These are phyloP conservation scores for Fusarium hostae DNA, from an alignment of 2,329 filamentous ascomycete species.

Conservation along the genomic window DNA sequence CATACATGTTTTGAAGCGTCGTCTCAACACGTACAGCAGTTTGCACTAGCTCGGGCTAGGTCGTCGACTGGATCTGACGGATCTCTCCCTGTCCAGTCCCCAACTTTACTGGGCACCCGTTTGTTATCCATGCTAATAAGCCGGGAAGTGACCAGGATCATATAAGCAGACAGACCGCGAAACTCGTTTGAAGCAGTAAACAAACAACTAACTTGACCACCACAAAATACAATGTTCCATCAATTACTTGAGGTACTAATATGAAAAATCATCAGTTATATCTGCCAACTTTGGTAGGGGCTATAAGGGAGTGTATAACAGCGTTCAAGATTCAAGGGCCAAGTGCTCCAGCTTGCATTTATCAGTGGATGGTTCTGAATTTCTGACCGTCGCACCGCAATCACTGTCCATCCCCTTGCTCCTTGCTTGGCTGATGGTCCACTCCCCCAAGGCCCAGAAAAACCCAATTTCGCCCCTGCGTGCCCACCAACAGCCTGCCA, in stretches of 20 bases:
- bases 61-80: slow-evolving; percentile 35
- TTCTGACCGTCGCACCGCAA: not conserved
- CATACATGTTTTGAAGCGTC: not conserved
- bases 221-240: not conserved
- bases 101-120: slow-evolving; percentile 28
- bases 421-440: slow-evolving; percentile 24
- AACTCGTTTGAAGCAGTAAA: slow-evolving; percentile 14
- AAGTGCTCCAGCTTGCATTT: not conserved
- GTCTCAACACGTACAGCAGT: not conserved
- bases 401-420: slow-evolving; percentile 8
- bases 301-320: not conserved
- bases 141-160: slow-evolving; percentile 3
- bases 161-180: slow-evolving; percentile 18
- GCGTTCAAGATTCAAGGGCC: not conserved
- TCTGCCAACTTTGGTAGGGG: not conserved
- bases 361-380: slow-evolving; percentile 17
- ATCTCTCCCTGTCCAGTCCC: slow-evolving; percentile 29
- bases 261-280: not conserved
- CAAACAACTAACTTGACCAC: not conserved
- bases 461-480: slow-evolving; percentile 30
- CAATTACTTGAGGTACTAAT: not conserved
- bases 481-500: slow-evolving; percentile 29
- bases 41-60: slow-evolving; percentile 28
- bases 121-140: slow-evolving; percentile 16
- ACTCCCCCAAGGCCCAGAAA: slow-evolving; percentile 23